phyloP scores from a whole-genome alignment of 306 rosid species.

The Trifolium fragiferum region DNA sequence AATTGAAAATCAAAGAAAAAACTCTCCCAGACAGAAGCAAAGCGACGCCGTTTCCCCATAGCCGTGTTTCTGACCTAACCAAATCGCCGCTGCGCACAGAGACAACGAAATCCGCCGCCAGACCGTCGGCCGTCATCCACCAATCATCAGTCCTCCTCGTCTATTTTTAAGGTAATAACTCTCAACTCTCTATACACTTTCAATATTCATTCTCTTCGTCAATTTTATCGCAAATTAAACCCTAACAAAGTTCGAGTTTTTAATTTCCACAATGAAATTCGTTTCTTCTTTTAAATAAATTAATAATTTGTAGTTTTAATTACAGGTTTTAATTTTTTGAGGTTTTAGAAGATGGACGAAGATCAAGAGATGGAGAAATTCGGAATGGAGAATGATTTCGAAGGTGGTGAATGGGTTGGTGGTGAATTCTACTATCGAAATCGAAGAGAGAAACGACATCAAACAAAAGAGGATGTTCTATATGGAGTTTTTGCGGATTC shows the following conservation, averaged over 20 bases:
- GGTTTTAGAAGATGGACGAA: conserved; percentile 62
- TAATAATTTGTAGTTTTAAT: not conserved
- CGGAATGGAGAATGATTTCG: conserved; percentile 84
- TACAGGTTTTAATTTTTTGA: not conserved
- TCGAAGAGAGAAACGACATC: conserved; percentile 73
- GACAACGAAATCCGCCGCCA: not conserved
- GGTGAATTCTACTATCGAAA: conserved; percentile 70
- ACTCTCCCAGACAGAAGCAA: no score
- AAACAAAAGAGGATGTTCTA: conserved; percentile 77
- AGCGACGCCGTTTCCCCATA: not conserved
- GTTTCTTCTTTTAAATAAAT: not conserved
- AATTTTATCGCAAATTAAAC: not conserved
- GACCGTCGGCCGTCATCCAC: not conserved
- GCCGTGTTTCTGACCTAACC: not conserved
- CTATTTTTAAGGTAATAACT: not conserved
- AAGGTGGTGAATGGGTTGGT: conserved; percentile 69
- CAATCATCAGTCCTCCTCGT: not conserved
- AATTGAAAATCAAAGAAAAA: no score
- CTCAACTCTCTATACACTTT: not conserved
- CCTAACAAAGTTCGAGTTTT: not conserved
- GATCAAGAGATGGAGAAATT: conserved; percentile 86
- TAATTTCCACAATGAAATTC: not conserved
- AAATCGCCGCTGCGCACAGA: not conserved
- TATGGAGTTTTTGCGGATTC: conserved; percentile 73
- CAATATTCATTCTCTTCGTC: not conserved